Percentiles rank a stretch among this genome's conserved stretches.
Conservation (phyloP, 495 filamentous ascomycete species). For the Hamigera avellanea region DNA sequence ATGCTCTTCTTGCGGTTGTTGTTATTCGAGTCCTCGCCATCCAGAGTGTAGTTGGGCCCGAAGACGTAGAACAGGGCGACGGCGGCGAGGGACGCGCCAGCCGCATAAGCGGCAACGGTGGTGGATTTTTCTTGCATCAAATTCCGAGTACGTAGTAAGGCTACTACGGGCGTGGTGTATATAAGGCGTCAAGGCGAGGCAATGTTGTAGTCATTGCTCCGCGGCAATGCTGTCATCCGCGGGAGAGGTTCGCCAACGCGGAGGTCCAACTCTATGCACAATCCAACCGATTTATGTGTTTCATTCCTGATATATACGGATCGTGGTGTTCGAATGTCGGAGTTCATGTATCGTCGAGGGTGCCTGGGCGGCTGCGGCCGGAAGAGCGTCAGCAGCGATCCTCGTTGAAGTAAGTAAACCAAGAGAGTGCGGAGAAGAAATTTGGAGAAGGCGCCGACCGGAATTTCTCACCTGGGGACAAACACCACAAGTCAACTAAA, state of each 20-base stretch:
- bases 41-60: constrained; percentile 86
- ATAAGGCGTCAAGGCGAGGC: background rate
- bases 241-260: too few relatives aligned
- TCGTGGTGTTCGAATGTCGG: too few relatives aligned
- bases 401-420: background rate
- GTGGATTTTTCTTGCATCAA: constrained; percentile 80
- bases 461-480: too few relatives aligned
- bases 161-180: constrained; percentile 4
- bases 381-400: too few relatives aligned
- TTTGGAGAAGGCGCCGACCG: background rate
- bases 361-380: too few relatives aligned
- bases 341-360: too few relatives aligned
- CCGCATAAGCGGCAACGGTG: constrained; percentile 85
- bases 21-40: constrained; percentile 54
- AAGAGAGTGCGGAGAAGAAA: background rate
- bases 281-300: too few relatives aligned
- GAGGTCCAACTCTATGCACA: too few relatives aligned
- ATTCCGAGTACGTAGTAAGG: constrained; percentile 1
- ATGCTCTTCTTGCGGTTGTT: constrained; percentile 70
- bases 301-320: too few relatives aligned
- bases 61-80: constrained; percentile 95
- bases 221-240: too few relatives aligned
- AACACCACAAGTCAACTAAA: too few relatives aligned
- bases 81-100: constrained; percentile 91
- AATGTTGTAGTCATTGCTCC: background rate